phyloP scores from a whole-genome alignment of 2,329 filamentous ascomycete species.

The Chrysosporium keratinophilum region DNA sequence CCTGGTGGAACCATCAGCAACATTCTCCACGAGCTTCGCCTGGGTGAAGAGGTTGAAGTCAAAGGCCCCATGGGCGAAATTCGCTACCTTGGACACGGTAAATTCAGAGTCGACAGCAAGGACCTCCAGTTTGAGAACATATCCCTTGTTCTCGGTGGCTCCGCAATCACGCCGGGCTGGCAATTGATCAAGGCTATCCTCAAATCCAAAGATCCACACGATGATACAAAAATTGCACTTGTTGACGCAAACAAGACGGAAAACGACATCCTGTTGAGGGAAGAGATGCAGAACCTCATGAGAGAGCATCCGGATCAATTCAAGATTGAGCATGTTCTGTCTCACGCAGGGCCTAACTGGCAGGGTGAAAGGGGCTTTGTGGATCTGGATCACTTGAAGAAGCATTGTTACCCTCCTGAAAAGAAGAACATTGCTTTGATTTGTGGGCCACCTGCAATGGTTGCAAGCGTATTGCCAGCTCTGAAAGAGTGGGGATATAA shows the following conservation, averaged over 20 bases:
- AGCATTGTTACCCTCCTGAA: conserved; percentile 35
- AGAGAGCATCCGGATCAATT: conserved; percentile 32
- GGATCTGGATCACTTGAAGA: conserved; percentile 33
- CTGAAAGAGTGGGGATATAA: conserved; percentile 39
- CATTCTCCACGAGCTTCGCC: conserved; percentile 42
- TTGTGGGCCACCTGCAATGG: conserved; percentile 44
- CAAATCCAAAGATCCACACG: conserved; percentile 19
- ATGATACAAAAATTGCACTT: conserved; percentile 34
- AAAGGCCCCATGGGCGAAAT: conserved; percentile 45
- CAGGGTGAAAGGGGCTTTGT: conserved; percentile 39
- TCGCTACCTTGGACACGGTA: conserved; percentile 38
- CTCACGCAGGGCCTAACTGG: conserved; percentile 38
- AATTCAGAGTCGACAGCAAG: conserved; percentile 38
- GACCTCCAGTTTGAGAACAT: conserved; percentile 36
- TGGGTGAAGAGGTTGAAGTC: conserved; percentile 43
- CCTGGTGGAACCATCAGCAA: conserved; percentile 47
- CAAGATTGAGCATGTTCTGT: conserved; percentile 41
- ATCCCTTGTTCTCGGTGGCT: conserved; percentile 42
- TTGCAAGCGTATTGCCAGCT: conserved; percentile 42
- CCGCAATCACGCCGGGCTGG: conserved; percentile 45
- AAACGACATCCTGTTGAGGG: conserved; percentile 38
- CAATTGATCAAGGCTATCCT: conserved; percentile 40
- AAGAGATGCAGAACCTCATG: conserved; percentile 36
- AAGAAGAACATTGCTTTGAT: conserved; percentile 38
- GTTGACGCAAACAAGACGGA: conserved; percentile 43